A percentile compares a stretch with the other conserved stretches of the same genome.
Conservation (phyloP, 139 green algal species). For the Auxenochlorella pyrenoidosa region DNA sequence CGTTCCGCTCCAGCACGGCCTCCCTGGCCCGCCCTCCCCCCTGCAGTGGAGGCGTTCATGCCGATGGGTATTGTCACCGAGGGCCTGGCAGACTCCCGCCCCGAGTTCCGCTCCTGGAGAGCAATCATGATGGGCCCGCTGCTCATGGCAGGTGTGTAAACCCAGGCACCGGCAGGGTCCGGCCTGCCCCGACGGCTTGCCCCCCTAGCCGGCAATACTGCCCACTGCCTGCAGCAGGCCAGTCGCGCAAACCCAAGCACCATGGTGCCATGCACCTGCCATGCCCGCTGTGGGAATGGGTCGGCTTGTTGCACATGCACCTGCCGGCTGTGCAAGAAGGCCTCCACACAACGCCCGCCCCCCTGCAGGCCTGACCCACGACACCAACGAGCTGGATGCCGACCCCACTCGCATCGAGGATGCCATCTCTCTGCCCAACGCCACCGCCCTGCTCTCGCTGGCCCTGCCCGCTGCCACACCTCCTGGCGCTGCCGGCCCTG, state of each 20-base stretch:
- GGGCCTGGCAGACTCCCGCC: conserved; percentile 29
- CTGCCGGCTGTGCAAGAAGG: too few relatives aligned
- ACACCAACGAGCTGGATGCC: not conserved
- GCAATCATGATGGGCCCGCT: conserved; percentile 51
- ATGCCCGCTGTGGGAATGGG: too few relatives aligned
- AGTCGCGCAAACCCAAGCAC: too few relatives aligned
- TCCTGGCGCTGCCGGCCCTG: not conserved
- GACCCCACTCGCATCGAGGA: conserved; percentile 25
- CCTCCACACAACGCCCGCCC: too few relatives aligned
- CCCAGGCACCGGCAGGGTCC: too few relatives aligned
- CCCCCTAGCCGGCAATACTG: too few relatives aligned
- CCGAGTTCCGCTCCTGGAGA: conserved; percentile 21
- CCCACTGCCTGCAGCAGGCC: too few relatives aligned
- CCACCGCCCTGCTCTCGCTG: conserved; percentile 20
- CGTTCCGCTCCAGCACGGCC: too few relatives aligned
- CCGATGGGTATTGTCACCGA: conserved; percentile 25
- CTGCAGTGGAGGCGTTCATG: conserved; percentile 35
- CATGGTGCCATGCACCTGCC: too few relatives aligned
- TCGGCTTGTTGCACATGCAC: too few relatives aligned
- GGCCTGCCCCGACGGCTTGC: too few relatives aligned
- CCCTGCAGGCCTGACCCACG: conserved; percentile 48
- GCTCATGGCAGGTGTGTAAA: conserved; percentile 42
- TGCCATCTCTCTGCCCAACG: not conserved
- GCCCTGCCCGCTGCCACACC: not conserved
- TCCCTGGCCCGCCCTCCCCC: not conserved